Evolutionary conservation across 169 alveolate genomes (phyloP), one percentile per base, ranked within the genome.

Genomic region (Plasmodium blacklocki): DNA sequence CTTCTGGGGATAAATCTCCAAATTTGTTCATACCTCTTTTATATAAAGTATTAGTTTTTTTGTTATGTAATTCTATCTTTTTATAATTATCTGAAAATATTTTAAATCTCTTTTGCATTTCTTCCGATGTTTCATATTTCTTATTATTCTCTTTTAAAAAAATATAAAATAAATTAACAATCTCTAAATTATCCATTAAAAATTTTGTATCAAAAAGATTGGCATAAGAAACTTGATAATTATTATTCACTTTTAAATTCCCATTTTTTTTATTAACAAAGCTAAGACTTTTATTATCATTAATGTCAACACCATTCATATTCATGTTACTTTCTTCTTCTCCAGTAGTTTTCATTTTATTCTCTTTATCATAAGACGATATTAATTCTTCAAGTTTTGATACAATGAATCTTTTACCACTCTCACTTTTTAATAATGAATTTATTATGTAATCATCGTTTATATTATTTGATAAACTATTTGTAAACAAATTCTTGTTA

Each of bases 1-100:
- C 94, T 62, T 75, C 83, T 26, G 47, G 39, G 11, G 74, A 14
- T 68, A 94, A 3, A 43, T 94, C 96, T 11, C 92, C 92, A 68
- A 92, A 92, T 47, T 68, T 47, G 58, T 92, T 92, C n/a, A 90
- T 39, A 11, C 68, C 90, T 83, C 56, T 89, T 43, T 59, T 73
- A 71, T 62, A 94, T 6, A 88, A 56, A 50, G 32, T 21, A 21
- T 73, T 56, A 11, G 43, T 62, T 23, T 47, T 71, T 60, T 47
- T 54, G 14, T 94, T 92, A 62, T 89, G 93, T 7, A 15, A 32
- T 59, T 75, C 72, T 43, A 93, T 86, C 29, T 47, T 86, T 47
- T 14, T 49, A 12, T 43, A 45, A 45, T 76, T 89, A 21, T 64
- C 58, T 2, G 88, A 43, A 56, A 93, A 93, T 26, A 74, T 64